Conservation (phyloP, 352 stramenopile species). For the Pythium phragmitis region DNA sequence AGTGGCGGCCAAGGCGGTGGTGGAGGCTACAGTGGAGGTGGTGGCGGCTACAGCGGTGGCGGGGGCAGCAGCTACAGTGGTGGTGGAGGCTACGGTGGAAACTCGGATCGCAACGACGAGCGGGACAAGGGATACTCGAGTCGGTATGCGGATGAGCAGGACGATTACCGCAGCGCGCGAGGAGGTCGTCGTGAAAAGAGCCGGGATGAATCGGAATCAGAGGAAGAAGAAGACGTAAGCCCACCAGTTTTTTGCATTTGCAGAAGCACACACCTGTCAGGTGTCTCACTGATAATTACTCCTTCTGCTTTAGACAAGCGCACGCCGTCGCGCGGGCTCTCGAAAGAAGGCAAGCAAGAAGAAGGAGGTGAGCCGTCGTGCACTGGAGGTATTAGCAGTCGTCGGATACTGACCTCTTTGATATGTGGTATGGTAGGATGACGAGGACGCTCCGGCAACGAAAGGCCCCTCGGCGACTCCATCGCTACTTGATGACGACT, state of each 20-base stretch:
- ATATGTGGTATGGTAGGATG: constrained; percentile 6
- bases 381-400: constrained; percentile 1
- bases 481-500: constrained; percentile 76
- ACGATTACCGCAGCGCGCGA: constrained; percentile 38
- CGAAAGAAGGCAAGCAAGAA: constrained; percentile 70
- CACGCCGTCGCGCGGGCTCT: constrained; percentile 55
- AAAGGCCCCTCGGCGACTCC: constrained; percentile 64
- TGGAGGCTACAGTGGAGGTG: background rate
- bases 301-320: constrained; percentile 11
- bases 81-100: constrained; percentile 30
- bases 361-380: constrained; percentile 37
- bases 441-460: constrained; percentile 39
- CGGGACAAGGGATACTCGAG: constrained; percentile 72
- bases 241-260: background rate
- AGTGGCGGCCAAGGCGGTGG: too few relatives aligned
- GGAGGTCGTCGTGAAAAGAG: constrained; percentile 41
- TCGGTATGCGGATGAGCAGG: constrained; percentile 67
- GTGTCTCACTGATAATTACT: background rate
- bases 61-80: constrained; percentile 28
- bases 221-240: constrained; percentile 53
- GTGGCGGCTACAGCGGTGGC: background rate
- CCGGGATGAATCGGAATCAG: constrained; percentile 67
- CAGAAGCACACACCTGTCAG: background rate
- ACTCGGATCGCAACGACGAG: constrained; percentile 50
- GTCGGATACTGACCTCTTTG: background rate